Evolutionary conservation across 192 early-diverging fungal genomes (phyloP), one percentile per base, ranked within the genome.

Genomic region (Coemansia sp.): DNA sequence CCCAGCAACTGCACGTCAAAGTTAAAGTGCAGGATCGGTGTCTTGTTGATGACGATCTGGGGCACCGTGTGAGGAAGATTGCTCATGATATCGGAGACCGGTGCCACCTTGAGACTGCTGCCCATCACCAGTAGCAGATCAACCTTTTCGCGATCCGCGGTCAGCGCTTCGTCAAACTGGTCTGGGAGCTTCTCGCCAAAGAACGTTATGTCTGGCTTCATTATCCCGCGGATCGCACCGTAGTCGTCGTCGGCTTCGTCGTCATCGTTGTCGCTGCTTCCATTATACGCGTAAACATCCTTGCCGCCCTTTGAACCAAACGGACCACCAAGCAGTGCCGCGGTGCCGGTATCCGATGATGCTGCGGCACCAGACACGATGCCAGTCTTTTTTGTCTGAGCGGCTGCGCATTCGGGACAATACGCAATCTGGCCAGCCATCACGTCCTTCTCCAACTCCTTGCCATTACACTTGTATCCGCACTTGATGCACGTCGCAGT

Each of bases 161-260:
- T 83, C 45, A 96, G 86, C 6, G 73, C 69, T 15, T 87, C 76
- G 66, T 97, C 90, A 68, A 98, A 97, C 41, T 86, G 86, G 18
- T 85, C 82, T 0, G 95, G 92, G 15, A 98, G 84, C 73, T 92
- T 90, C 67, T 99, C 98, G 26, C 95, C 95, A 83, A 99, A 99
- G 72, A 99, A 99, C 16, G 93, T 90, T 63, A 99, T 99, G 63
- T 95, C 95, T 0, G 97, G 97, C 68, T 99, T 98, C 87, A 98
- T 93, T 18, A 93, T 86, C 1, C 87, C 85, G 21, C 61, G 65
- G 3, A 71, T 55, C 9, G 54, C 45, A 15, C 85, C 78, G 42
- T 85, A 79, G 21, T 89, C 87, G 41, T 73, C 83, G n/a, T 85
- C 82, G 13, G 88, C 82, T 5, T 77, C 66, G 5, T 87, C 84